Evolutionary conservation across 495 filamentous ascomycete species (phyloP).

Genomic region (Staphylotrichum longicolle): DNA sequence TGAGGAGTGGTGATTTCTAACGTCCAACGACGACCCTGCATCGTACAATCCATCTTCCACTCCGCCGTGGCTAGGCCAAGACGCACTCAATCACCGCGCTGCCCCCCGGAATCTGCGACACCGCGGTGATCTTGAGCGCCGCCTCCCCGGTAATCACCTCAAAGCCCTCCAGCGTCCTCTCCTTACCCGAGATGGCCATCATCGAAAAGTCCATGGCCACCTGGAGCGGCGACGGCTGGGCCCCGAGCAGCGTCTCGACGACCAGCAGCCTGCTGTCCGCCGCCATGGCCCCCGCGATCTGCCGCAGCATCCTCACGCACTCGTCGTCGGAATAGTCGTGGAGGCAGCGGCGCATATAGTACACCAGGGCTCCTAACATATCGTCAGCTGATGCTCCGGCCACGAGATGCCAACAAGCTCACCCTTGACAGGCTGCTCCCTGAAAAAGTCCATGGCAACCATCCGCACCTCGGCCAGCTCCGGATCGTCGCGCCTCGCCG

Average conservation of each 20-base stretch:
- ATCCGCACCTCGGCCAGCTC: conserved; percentile 28
- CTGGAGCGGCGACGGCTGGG: conserved; percentile 4
- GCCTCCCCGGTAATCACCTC: neutral
- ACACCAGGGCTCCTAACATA: conserved; percentile 5
- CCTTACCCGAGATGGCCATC: conserved; percentile 8
- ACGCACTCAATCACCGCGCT: conserved; percentile 4
- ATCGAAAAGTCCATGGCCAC: neutral
- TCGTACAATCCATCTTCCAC: too few relatives aligned
- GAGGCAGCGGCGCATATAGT: conserved; percentile 7
- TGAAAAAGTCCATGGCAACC: conserved; percentile 32
- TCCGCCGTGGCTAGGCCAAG: neutral
- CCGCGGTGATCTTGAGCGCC: neutral
- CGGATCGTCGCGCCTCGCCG: conserved; percentile 11
- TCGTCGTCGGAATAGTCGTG: conserved; percentile 11
- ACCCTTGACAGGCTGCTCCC: conserved; percentile 35
- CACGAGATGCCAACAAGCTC: neutral
- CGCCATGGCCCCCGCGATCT: neutral
- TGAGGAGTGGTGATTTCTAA: too few relatives aligned
- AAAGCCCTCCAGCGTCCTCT: neutral
- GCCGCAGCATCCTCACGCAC: neutral
- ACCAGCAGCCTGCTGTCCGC: conserved; percentile 6
- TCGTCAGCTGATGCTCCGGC: neutral
- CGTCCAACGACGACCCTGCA: too few relatives aligned
- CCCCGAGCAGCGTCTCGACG: neutral
- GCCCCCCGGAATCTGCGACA: neutral